phyloP scores from a whole-genome alignment of 1,284 basidiomycete species.

The Irpex rosettiformis region DNA sequence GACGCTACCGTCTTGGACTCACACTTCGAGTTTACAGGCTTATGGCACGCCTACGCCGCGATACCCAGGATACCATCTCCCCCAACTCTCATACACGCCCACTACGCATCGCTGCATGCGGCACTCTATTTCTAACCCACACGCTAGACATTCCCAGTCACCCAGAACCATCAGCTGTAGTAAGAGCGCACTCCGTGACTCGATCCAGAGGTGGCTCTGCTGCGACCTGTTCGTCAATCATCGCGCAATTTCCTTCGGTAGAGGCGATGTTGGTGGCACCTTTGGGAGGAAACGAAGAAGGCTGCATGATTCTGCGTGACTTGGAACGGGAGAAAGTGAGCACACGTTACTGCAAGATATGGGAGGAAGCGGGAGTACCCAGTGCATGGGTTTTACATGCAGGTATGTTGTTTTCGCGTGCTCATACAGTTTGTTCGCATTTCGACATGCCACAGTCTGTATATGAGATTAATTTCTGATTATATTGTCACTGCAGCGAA shows the following conservation, averaged over 20 bases:
- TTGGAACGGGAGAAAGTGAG: slow-evolving; percentile 65
- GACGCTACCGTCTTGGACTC: too few relatives aligned
- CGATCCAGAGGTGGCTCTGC: slow-evolving; percentile 69
- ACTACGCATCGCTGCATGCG: slow-evolving; percentile 72
- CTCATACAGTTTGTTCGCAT: background rate
- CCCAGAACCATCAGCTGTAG: slow-evolving; percentile 52
- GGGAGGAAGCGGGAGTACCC: slow-evolving; percentile 67
- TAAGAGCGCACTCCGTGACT: slow-evolving; percentile 67
- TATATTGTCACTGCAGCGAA: slow-evolving; percentile 5
- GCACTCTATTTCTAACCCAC: slow-evolving; percentile 75
- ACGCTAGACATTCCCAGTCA: slow-evolving; percentile 58
- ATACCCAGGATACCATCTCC: slow-evolving; percentile 24
- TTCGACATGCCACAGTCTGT: background rate
- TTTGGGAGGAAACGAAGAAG: slow-evolving; percentile 68
- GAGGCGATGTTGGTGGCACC: slow-evolving; percentile 72
- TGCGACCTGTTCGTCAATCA: slow-evolving; percentile 62
- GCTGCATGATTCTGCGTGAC: slow-evolving; percentile 54
- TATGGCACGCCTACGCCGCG: slow-evolving; percentile 32
- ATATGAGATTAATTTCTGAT: slow-evolving; percentile 7
- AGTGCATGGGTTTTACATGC: slow-evolving; percentile 79
- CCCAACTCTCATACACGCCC: slow-evolving; percentile 27
- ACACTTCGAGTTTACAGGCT: background rate
- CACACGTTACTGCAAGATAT: slow-evolving; percentile 70
- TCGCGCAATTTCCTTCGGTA: slow-evolving; percentile 65
- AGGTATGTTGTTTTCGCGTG: slow-evolving; percentile 36